A percentile compares a stretch with the other conserved stretches of the same genome.
Evolutionary conservation across 805 yeast genomes (phyloP).

Genomic region (Candida sanyiensis): DNA sequence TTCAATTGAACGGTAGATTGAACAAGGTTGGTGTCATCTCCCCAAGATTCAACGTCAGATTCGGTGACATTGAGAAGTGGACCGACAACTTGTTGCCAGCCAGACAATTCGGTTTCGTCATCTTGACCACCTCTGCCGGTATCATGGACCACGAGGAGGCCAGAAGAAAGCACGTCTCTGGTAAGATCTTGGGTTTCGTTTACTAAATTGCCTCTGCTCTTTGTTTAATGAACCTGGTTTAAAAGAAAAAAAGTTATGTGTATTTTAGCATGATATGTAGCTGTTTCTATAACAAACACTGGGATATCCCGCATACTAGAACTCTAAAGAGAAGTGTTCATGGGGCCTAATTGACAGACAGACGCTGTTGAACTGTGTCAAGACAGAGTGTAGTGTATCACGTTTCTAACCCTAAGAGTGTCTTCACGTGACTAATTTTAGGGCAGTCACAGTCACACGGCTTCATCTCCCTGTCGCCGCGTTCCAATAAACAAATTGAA

Average conservation of each 20-base stretch:
- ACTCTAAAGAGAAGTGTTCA: background rate
- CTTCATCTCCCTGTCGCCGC: background rate
- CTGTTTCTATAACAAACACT: too few relatives aligned
- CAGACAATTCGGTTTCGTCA: conserved; percentile 97
- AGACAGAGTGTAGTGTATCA: too few relatives aligned
- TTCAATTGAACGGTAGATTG: conserved; percentile 95
- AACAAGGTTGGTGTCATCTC: conserved; percentile 99
- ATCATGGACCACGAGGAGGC: conserved; percentile 99
- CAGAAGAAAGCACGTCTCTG: conserved; percentile 99
- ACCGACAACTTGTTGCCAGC: conserved; percentile 97
- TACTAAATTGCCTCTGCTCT: conserved; percentile 44
- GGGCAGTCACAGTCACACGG: background rate
- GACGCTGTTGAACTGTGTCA: background rate
- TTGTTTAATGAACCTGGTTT: conserved; percentile 7
- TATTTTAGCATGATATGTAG: conserved; percentile 7
- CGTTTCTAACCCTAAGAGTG: too few relatives aligned
- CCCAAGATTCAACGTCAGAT: conserved; percentile 97
- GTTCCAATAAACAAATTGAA: background rate
- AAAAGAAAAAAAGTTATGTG: conserved; percentile 12
- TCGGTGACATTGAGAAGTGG: conserved; percentile 96
- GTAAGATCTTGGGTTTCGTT: conserved; percentile 97
- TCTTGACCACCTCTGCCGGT: conserved; percentile 98
- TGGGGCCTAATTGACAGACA: background rate
- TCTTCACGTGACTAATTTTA: background rate
- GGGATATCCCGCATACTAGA: background rate